Base-by-base conservation (phyloP, 176 grass and related monocot genomes). In the Carex myosuroides region DNA sequence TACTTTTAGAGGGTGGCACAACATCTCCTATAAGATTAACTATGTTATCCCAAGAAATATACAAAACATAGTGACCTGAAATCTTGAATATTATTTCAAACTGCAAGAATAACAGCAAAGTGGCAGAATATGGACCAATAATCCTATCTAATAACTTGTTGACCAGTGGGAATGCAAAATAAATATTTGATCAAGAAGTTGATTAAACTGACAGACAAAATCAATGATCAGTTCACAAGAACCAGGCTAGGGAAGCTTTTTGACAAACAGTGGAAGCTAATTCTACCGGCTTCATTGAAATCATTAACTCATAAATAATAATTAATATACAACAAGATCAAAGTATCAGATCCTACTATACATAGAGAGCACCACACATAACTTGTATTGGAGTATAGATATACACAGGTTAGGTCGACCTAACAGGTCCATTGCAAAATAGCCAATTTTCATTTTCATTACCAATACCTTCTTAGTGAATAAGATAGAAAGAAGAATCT, bases 1-100 rank as follows among this genome's bases (percentile, higher is more conserved):
- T 69, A 83, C 64, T 83, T 54, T 13, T 83, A 30, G 81, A 89
- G n/a, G 52, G 7, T 77, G 84, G 82, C 85, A 63, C 86, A 79
- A 57, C 48, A 79, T 83, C 80, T 70, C 90, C 95, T 98, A 83
- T 81, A 87, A 92, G 59, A 30, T 70, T 17, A 70, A 70, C 5
- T 71, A 21, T 71, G 16, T 71, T 46, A 71, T 20, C 17, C 37
- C 35, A 46, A 71, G 17, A 44, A n/a, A 42, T 71, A n/a, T 20
- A 62, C 60, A n/a, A 71, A 46, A 71, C 6, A 41, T 10, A 12
- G 17, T 3, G 6, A 39, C 65, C 18, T 37, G 4, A 13, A 44
- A 17, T 37, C 64, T 33, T 33, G 1, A 13, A 42, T 67, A 89
- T 41, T 21, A 84, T 85, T 89, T 57, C 63, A 79, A 83, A 52